These are phyloP conservation scores for Solanum infundibuliforme DNA, from an alignment of 257 asterid genomes.

Conservation along the genomic window DNA sequence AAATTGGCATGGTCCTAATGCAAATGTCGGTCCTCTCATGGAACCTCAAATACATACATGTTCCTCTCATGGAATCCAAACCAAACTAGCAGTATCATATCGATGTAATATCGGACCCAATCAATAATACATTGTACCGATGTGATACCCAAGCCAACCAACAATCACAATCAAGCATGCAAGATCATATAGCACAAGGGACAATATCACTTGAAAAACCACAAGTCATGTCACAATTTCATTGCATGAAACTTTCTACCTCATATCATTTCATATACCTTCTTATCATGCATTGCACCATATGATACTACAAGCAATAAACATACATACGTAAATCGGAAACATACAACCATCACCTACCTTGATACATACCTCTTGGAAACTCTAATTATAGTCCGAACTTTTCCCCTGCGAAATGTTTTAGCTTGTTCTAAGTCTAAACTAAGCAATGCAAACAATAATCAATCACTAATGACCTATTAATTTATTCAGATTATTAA, in stretches of 20 bases:
- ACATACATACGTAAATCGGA: too few species aligned
- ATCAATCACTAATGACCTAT: not conserved
- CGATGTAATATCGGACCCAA: too few species aligned
- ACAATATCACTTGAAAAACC: not conserved
- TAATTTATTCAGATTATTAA: too few species aligned
- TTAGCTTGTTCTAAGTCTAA: not conserved
- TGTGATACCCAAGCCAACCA: not conserved
- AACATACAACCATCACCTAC: not conserved
- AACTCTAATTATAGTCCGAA: not conserved
- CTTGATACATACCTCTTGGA: not conserved
- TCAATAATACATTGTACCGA: not conserved
- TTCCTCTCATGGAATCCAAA: not conserved
- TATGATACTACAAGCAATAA: not conserved
- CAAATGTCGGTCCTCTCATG: not conserved
- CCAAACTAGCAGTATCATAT: not conserved
- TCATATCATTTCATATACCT: not conserved
- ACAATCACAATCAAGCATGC: not conserved
- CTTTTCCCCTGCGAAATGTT: not conserved
- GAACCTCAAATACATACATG: not conserved
- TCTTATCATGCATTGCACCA: not conserved
- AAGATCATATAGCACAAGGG: too few species aligned
- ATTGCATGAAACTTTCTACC: not conserved
- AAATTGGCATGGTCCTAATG: too few species aligned
- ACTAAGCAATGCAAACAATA: not conserved
- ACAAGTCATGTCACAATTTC: not conserved